phyloP scores from a whole-genome alignment of 169 alveolate genomes.

The Cytauxzoon felis region DNA sequence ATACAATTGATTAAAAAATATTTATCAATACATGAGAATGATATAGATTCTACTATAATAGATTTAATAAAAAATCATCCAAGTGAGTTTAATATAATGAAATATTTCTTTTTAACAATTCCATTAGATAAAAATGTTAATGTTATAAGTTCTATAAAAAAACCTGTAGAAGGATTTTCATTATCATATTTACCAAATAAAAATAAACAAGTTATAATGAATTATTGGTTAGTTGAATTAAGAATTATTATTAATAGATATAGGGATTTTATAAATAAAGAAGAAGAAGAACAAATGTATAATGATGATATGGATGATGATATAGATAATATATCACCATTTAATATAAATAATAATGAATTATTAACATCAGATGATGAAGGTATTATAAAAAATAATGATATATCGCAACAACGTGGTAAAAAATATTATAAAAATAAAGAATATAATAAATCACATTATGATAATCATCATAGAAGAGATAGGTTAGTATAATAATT shows the following conservation, averaged over 20 bases:
- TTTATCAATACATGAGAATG: conserved; percentile 31
- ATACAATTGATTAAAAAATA: conserved; percentile 9
- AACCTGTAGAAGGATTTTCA: conserved; percentile 3
- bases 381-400: too few relatives aligned
- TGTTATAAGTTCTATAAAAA: background rate
- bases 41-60: conserved; percentile 36
- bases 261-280: conserved; percentile 47
- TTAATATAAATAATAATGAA: conserved; percentile 38
- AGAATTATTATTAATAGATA: background rate
- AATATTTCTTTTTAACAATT: background rate
- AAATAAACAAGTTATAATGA: conserved; percentile 39
- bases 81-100: conserved; percentile 3
- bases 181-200: conserved; percentile 40
- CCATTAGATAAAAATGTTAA: background rate
- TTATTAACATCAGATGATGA: conserved; percentile 10
- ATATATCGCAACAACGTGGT: background rate
- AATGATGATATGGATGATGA: conserved; percentile 54
- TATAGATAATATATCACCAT: conserved; percentile 18
- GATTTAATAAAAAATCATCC: conserved; percentile 26
- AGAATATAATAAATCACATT: conserved; percentile 19
- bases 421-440: conserved; percentile 18
- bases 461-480: conserved; percentile 30
- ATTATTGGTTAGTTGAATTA: conserved; percentile 49
- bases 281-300: conserved; percentile 38
- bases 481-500: background rate